A percentile compares a stretch with the other conserved stretches of the same genome.
phyloP scores from a whole-genome alignment of 768 basidiomycete species.

The Plicaturopsis crispa region DNA sequence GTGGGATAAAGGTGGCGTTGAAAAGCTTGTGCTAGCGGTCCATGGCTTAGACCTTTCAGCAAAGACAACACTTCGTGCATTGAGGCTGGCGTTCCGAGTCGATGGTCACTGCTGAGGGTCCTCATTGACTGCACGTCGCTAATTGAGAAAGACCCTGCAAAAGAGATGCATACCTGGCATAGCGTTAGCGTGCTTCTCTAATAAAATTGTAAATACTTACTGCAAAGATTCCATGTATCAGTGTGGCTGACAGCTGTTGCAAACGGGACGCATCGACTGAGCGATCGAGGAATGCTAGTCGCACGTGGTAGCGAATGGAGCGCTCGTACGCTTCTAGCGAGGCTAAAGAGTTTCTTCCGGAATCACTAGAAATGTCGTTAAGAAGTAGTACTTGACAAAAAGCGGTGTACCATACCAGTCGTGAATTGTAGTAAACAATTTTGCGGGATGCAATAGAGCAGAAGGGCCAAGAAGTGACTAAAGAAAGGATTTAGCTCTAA shows the following conservation, averaged over 20 bases:
- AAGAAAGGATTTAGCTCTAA: background rate
- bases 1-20: slow-evolving; percentile 21
- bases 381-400: background rate
- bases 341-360: slow-evolving; percentile 28
- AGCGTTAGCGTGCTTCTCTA: too few species aligned
- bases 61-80: slow-evolving; percentile 20
- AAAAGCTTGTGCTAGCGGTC: slow-evolving; percentile 26
- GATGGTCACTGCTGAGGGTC: slow-evolving; percentile 2
- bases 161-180: too few species aligned
- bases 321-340: slow-evolving; percentile 30
- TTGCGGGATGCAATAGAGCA: slow-evolving; percentile 35
- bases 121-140: too few species aligned
- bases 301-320: slow-evolving; percentile 29
- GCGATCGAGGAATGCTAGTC: slow-evolving; percentile 31
- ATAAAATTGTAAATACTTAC: too few species aligned
- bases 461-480: slow-evolving; percentile 24
- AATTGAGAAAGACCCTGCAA: too few species aligned
- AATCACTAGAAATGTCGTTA: slow-evolving; percentile 26
- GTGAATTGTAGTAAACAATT: slow-evolving; percentile 27
- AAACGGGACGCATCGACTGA: slow-evolving; percentile 28
- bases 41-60: slow-evolving; percentile 24
- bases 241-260: slow-evolving; percentile 31
- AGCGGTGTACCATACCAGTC: slow-evolving; percentile 27
- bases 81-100: slow-evolving; percentile 10
- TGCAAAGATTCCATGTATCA: slow-evolving; percentile 32